Percentiles rank a stretch among this genome's conserved stretches.
These are phyloP conservation scores for Adansonia digitata DNA, from an alignment of 345 rosid genomes.

Conservation along the genomic window DNA sequence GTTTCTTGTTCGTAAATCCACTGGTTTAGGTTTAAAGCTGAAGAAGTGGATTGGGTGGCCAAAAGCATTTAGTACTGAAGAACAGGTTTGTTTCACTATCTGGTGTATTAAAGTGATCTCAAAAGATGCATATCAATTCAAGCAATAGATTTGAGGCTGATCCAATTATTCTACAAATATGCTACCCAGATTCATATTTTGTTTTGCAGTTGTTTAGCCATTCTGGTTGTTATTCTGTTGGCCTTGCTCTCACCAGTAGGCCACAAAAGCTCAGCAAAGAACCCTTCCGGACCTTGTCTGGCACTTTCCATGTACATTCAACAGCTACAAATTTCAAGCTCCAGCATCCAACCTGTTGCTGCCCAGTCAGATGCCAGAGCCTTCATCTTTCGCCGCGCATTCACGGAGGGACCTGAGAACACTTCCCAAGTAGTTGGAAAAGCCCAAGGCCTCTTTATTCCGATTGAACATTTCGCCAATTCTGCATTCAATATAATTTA, in stretches of 20 bases:
- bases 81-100: constrained; percentile 4
- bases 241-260: constrained; percentile 54
- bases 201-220: constrained; percentile 47
- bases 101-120: constrained; percentile 11
- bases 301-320: constrained; percentile 71
- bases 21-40: constrained; percentile 20
- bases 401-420: constrained; percentile 68
- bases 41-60: constrained; percentile 33
- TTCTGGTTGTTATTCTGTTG: constrained; percentile 46
- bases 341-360: not conserved
- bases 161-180: constrained; percentile 23
- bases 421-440: constrained; percentile 62
- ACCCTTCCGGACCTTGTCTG: constrained; percentile 33
- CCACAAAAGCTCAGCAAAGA: constrained; percentile 21
- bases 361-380: constrained; percentile 34
- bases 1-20: not conserved
- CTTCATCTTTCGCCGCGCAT: constrained; percentile 49
- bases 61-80: constrained; percentile 10
- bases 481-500: constrained; percentile 68
- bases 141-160: not conserved
- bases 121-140: not conserved
- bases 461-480: constrained; percentile 47
- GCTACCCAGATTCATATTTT: constrained; percentile 58
- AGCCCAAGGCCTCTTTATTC: constrained; percentile 79
- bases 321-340: constrained; percentile 14